Evolutionary conservation across 371 early-diverging fungal species (phyloP), one percentile per base, ranked within the genome.

Genomic region (Apophysomyces trapeziformis): DNA sequence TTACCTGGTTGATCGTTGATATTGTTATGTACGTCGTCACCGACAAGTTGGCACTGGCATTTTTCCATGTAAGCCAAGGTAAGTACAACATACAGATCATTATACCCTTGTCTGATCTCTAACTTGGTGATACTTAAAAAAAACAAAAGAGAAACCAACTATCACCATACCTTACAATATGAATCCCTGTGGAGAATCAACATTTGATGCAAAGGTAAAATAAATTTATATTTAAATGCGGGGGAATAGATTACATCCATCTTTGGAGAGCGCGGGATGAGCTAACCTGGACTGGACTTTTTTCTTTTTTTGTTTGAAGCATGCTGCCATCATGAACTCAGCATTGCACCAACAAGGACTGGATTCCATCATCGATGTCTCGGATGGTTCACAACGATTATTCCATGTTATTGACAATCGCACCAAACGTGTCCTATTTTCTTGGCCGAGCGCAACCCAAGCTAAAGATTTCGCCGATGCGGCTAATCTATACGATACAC

Each of bases 1-100:
- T 57, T 41, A 57, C 39, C 12, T 81, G 79, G 82, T 61, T 80
- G 26, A 69, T 89, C 7, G 75, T 86, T 26, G 83, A 89, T 62
- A 77, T 87, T 1, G 79, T 85, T 32, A 83, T 86, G 84, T 85
- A 87, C 61, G 77, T 85, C 50, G 87, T 85, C 18, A 85, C 86
- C 13, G 78, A 85, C 14, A 74, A 81, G 39, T 67, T 85, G 16
- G 78, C 85, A 4, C 74, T 89, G 1, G 85, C 82, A 3, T 86
- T 86, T 58, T 84, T 87, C 65, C 87, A 89, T 72, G 74, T 45
- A 13, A 13, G 16, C 38, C 41, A 18, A 18, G 38, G 38, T 60
- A 44, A 61, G 13, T 2, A 38, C n/a, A 35, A 43, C 4, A n/a
- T 35, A 35, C 7, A 62, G 47, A 13, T 6, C 13, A 14, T 4